Evolutionary conservation across 345 rosid species (phyloP), one percentile per base, ranked within the genome.

Genomic region (Citrus hindsii): DNA sequence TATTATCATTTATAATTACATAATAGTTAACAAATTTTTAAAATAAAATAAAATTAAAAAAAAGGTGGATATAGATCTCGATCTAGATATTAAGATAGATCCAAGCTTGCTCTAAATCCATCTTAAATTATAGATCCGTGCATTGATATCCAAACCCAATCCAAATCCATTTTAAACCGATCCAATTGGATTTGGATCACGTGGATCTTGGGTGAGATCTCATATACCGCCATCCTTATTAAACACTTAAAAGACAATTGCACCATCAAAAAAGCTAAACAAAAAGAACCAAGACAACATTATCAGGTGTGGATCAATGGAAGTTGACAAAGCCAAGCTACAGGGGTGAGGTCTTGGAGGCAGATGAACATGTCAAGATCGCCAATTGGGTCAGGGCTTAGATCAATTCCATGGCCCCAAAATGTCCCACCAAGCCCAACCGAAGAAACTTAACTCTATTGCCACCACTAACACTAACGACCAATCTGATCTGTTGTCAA

Each of bases 321-420:
- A 83, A 67, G 79, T 80, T 69, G 82, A 69, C 83, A 27, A 90
- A 93, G 79, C 94, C 96, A 69, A 85, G 96, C 87, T 82, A 93
- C 80, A 93, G 96, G 84, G 98, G 92, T 77, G 91, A 93, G 74
- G 83, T 89, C 51, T 9, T 83, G 80, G 92, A 88, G 35, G 85
- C 80, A 6, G 86, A 87, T 71, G 79, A 84, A 12, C 93, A 88
- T 69, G 77, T 89, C 33, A 71, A 83, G 80, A 86, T 87, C 76
- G 18, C 90, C 28, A 79, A 84, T 60, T 88, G 87, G 84, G 78
- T 88, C 78, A 86, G 88, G 80, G 84, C 90, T 71, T 93, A 85
- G 48, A 87, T 93, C 76, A 91, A 92, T 69, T 86, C 92, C 42
- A 21, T 85, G 42, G 87, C 90, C 56, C 93, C 94, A 12, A 93